These are phyloP conservation scores for Pythium grandisporangium DNA, from an alignment of 352 stramenopile genomes.

Conservation along the genomic window DNA sequence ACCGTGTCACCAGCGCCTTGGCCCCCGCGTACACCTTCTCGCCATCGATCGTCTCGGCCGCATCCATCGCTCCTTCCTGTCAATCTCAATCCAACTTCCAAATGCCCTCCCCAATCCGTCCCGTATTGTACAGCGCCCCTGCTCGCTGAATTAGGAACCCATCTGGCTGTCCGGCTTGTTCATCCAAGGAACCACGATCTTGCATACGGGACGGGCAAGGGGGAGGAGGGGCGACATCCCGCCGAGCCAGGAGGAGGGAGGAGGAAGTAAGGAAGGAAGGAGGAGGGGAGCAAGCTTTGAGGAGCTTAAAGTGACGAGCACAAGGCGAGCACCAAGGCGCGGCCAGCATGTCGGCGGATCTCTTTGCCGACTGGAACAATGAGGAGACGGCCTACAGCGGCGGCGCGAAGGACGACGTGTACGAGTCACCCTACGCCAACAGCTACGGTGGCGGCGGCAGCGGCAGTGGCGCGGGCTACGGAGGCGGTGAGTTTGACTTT, in stretches of 20 bases:
- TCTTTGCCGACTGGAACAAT: conserved; percentile 86
- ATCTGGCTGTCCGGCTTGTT: too few species aligned
- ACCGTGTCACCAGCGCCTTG: conserved; percentile 8
- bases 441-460: conserved; percentile 17
- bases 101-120: background rate
- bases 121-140: conserved; percentile 1
- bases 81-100: background rate
- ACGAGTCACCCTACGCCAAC: conserved; percentile 7
- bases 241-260: background rate
- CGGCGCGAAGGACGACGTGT: conserved; percentile 4
- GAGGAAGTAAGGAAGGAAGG: conserved; percentile 1
- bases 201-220: too few species aligned
- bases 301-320: too few species aligned
- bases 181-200: too few species aligned
- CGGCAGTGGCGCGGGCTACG: conserved; percentile 12
- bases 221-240: too few species aligned
- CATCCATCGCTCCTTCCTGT: background rate
- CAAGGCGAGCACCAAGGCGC: too few species aligned
- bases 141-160: too few species aligned
- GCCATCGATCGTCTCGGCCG: background rate
- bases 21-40: conserved; percentile 7
- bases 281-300: too few species aligned
- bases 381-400: conserved; percentile 44
- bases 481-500: conserved; percentile 5
- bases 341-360: conserved; percentile 83